A percentile compares a stretch with the other conserved stretches of the same genome.
phyloP scores from a whole-genome alignment of 2,329 filamentous ascomycete genomes.

The Leptographium procerum region DNA sequence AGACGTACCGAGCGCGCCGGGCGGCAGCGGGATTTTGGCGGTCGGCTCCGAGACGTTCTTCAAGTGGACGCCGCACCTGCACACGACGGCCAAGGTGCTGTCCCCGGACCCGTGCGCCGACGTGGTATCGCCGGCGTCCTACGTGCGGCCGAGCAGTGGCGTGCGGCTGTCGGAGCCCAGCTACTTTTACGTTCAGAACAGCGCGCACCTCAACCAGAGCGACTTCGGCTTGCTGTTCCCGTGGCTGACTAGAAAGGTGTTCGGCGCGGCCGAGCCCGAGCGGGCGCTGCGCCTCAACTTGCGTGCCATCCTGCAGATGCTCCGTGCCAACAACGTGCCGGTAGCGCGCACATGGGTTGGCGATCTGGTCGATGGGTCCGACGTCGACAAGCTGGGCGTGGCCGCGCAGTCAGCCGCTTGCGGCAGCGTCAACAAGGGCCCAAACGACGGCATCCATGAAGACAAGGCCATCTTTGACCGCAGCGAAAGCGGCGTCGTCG shows the following conservation, averaged over 20 bases:
- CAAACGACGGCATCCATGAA: conserved; percentile 28
- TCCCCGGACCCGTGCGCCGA: conserved; percentile 40
- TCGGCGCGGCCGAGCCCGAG: conserved; percentile 46
- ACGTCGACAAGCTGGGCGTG: conserved; percentile 24
- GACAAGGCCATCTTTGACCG: conserved; percentile 41
- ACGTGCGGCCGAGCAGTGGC: conserved; percentile 32
- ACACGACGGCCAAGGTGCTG: conserved; percentile 54
- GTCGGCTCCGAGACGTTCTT: conserved; percentile 68
- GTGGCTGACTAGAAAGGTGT: conserved; percentile 49
- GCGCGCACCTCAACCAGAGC: conserved; percentile 72
- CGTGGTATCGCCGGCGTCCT: conserved; percentile 28
- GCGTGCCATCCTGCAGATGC: conserved; percentile 44
- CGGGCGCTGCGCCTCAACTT: conserved; percentile 47
- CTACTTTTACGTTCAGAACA: conserved; percentile 62
- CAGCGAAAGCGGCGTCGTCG: conserved; percentile 24
- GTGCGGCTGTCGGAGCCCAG: conserved; percentile 40
- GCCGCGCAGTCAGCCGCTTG: background rate
- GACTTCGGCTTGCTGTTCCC: conserved; percentile 80
- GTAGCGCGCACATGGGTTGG: conserved; percentile 37
- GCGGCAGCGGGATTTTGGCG: conserved; percentile 51
- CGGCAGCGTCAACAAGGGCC: conserved; percentile 8
- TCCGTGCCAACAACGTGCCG: conserved; percentile 37
- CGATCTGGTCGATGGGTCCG: conserved; percentile 37
- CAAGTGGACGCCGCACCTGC: conserved; percentile 65
- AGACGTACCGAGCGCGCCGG: conserved; percentile 34